Base-by-base conservation (phyloP, 441 rosid species). In the Viola pubescens region DNA sequence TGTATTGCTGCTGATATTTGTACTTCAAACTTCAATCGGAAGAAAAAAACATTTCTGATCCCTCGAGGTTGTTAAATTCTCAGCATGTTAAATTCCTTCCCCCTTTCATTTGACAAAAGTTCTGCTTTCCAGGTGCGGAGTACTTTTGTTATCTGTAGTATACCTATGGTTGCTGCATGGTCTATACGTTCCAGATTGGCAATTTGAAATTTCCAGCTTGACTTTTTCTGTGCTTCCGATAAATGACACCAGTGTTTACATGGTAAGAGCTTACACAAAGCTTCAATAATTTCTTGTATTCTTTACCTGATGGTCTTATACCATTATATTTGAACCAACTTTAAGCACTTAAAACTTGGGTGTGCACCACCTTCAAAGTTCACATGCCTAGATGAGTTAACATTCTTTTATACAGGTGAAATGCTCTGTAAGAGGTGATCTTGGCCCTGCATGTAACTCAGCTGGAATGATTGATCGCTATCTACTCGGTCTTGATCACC, bases 381-480 rank as follows among this genome's bases (percentile, higher is more conserved):
- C 2, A 26, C 34, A 26, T 26, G 34, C 34, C 34, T 26, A 26
- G 34, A 26, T 26, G 34, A 26, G 34, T 26, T 26, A 1, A 1
- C 10, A 43, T 7, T 46, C n/a, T 9, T 46, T 4, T 46, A 9
- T 42, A 37, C 50, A 73, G 77, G 70, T 73, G 16, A 68, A 60
- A 37, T 73, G 77, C 53, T 64, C 70, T 14, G 67, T 73, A 37
- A 64, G 77, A 54, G 67, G 73, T 41, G 70, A 73, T 58, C 61
- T 68, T 64, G 77, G 77, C 16, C 77, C 77, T 57, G 70, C 73
- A 38, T 73, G 77, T 64, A 73, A 73, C 48, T 56, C 73, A 41
- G 73, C 61, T 53, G 70, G 67, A 37, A 68, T 73, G 70, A 68
- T 73, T 37, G 77, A 68, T 64, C 77, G 73, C 50, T 56, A 68